Evolutionary conservation across 225 moss, liverwort and hornwort species (phyloP), one percentile per base, ranked within the genome.

Genomic region (Asterella californica): DNA sequence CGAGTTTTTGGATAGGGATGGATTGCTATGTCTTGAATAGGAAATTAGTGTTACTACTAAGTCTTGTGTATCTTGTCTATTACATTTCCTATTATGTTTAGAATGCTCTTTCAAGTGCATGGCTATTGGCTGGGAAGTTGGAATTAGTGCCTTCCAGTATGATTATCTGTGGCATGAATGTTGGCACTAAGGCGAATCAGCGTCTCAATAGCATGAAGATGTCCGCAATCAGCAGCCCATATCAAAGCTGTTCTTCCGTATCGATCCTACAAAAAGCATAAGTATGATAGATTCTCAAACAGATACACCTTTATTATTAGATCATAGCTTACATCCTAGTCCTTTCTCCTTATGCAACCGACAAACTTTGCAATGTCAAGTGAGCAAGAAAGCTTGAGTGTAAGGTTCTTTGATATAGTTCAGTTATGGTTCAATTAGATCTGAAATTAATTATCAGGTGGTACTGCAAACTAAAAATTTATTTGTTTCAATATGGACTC

Each of bases 221-320:
- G 85, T 45, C 86, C 94, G 84, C 94, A 94, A 71, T 99, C 97
- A 29, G 92, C 93, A 2, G 97, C 97, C 97, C 97, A 99, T n/a
- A 99, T 99, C 22, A 99, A 83, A 32, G 97, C 91, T 32, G 97
- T 99, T 81, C 97, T 88, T 83, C 97, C 97, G 67, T 59, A 76
- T 15, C 93, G 91, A 86, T 99, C 97, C 97, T 99, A 81, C 67
- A 84, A 49, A 59, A 50, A 15, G 71, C 19, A 77, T 36, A n/a
- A 2, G 22, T 63, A 38, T 10, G 14, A 24, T 24, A 70, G 36
- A 1, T 53, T 45, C 49, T 57, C 46, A 15, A 0, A 21, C 17
- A 34, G 68, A 9, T 24, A 82, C n/a, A n/a, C 14, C 45, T 37
- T 25, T 24, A 46, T n/a, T n/a, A n/a, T n/a, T n/a, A n/a, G n/a